phyloP scores from a whole-genome alignment of 768 basidiomycete species.

The Fomitopsis pulvina region DNA sequence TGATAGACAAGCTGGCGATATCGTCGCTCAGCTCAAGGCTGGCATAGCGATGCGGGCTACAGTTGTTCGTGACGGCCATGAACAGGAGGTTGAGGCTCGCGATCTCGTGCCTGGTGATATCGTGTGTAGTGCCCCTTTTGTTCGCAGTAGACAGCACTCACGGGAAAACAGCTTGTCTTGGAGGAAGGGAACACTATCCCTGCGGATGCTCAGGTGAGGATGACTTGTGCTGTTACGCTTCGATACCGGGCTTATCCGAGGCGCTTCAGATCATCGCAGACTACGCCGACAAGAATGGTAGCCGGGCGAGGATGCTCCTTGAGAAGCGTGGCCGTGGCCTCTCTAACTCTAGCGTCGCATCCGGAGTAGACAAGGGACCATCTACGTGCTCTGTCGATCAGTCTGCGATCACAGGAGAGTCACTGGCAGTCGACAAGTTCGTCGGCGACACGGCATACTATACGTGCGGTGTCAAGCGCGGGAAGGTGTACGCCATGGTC shows the following conservation, averaged over 20 bases:
- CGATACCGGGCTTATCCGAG: neutral
- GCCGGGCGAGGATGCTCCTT: conserved; percentile 23
- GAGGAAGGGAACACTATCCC: conserved; percentile 42
- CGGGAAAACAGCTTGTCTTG: conserved; percentile 19
- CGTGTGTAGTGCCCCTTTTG: neutral
- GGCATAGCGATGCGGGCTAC: conserved; percentile 36
- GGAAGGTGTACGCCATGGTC: conserved; percentile 32
- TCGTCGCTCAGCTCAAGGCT: conserved; percentile 37
- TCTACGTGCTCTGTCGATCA: conserved; percentile 37
- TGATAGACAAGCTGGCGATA: conserved; percentile 1
- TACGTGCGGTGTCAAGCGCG: conserved; percentile 31
- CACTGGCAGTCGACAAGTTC: conserved; percentile 41
- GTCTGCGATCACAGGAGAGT: conserved; percentile 41
- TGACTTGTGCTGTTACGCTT: neutral
- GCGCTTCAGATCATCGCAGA: conserved; percentile 28
- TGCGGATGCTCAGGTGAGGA: conserved; percentile 32
- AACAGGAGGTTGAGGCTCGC: conserved; percentile 36
- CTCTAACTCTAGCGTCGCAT: neutral
- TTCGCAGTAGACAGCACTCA: neutral
- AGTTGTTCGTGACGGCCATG: conserved; percentile 34
- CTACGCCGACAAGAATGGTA: conserved; percentile 33
- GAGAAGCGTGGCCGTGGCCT: conserved; percentile 15
- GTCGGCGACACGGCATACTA: conserved; percentile 37
- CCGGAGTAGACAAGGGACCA: conserved; percentile 30
- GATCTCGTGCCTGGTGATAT: conserved; percentile 42